Base-by-base conservation (phyloP, 495 filamentous ascomycete genomes). In the Aspergillus cavernicola region DNA sequence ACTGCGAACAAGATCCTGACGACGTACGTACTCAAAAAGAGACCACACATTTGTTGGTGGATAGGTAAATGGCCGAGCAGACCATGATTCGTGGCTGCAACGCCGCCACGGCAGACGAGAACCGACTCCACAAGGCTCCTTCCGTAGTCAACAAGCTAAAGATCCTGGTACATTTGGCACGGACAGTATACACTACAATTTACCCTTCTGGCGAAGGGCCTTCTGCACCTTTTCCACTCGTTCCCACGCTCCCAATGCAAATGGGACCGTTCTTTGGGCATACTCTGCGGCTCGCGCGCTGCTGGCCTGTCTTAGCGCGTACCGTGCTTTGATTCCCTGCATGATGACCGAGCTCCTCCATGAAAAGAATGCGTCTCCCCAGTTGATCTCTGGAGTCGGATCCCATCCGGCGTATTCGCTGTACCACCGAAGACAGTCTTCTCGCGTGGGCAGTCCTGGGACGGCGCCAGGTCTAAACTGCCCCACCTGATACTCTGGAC, bases 321-420 rank as follows among this genome's bases (percentile, higher is more conserved):
- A 84, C 49, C 93, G 76, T 37, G 92, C 92, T 29, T 89, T 89
- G 63, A 98, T 96, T 1, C 93, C 92, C 71, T 98, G 93, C 75
- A 89, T 89, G 63, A 98, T 95, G 31, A 92, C 85, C 11, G 87
- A 77, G 35, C 80, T 82, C 42, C 79, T 70, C 62, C 77, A 80
- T 66, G 73, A 47, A 71, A 88, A 88, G 79, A 96, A 74, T 55
- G 80, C 68, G 81, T 85, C 77, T 67, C 90, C 71, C 81, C 80
- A 80, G 42, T 70, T 60, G 59, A 80, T 66, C 20, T 86, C 79
- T 16, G 65, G 62, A 5, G 61, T 68, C 8, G 83, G 82, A 57
- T 86, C 76, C 77, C 84, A 91, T 29, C 86, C 88, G 8, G 85
- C 83, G 3, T 80, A 78, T 50, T 86, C 80, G 22, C 77, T 67